Conservation (phyloP, 2,329 filamentous ascomycete species). For the Fusarium bulbicola region DNA sequence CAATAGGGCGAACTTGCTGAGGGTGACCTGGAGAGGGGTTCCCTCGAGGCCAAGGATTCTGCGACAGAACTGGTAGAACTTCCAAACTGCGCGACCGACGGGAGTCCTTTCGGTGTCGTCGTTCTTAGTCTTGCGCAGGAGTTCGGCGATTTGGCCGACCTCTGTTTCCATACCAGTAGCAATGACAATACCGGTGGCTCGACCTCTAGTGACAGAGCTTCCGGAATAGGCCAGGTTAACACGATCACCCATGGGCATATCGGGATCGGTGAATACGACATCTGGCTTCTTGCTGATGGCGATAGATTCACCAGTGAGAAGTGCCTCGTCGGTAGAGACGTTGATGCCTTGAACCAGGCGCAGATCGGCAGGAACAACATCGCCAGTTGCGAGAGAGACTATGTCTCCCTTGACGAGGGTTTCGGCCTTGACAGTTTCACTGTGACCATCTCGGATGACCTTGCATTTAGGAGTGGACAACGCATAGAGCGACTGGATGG, state of each 20-base stretch:
- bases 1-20: constrained; percentile 84
- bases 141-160: constrained; percentile 78
- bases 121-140: constrained; percentile 67
- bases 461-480: constrained; percentile 68
- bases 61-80: constrained; percentile 54
- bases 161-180: constrained; percentile 79
- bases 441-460: constrained; percentile 63
- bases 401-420: constrained; percentile 73
- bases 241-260: constrained; percentile 73
- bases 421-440: constrained; percentile 63
- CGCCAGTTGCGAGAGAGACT: constrained; percentile 69
- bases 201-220: constrained; percentile 76
- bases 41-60: constrained; percentile 74
- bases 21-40: constrained; percentile 84
- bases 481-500: constrained; percentile 68
- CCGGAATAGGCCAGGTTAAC: constrained; percentile 77
- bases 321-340: constrained; percentile 78
- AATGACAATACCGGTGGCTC: constrained; percentile 74
- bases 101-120: constrained; percentile 53
- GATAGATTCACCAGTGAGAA: constrained; percentile 77
- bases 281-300: constrained; percentile 73
- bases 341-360: constrained; percentile 74
- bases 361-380: constrained; percentile 76
- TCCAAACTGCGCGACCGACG: constrained; percentile 55
- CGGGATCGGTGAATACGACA: constrained; percentile 59